Evolutionary conservation across 768 basidiomycete species (phyloP), one percentile per base, ranked within the genome.

Genomic region (Russula foetens): DNA sequence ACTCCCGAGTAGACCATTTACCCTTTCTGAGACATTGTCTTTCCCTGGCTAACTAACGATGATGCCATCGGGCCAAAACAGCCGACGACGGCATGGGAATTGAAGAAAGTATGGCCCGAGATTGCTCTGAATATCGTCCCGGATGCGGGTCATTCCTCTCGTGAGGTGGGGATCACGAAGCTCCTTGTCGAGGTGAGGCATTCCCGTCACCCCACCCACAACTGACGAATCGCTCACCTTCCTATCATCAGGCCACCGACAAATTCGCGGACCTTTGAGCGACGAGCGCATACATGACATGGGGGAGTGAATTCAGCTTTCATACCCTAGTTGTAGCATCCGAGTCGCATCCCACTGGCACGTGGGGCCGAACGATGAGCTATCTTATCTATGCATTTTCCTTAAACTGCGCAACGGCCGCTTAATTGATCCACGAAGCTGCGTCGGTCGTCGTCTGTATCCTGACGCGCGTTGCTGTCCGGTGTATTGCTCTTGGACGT

Each of bases 61-160:
- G 1, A 46, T 45, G 3, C n/a, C 19, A 56, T 29, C 35, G 9
- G 14, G 14, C 4, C 9, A 4, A 3, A 33, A 15, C 58, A 89
- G 86, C 81, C 87, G 12, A 90, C 84, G 15, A 91, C 90, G 7
- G 92, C 92, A 8, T 88, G 83, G 69, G 83, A 79, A 1, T 77
- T 95, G 54, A 92, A 92, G 77, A 88, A 86, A 73, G 85, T 75
- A 9, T 92, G 88, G 82, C 91, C 91, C 1, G 88, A 92, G 68
- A 73, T 83, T n/a, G 81, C 83, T 11, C 71, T 95, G 6, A 77
- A 83, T 61, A 81, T 93, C 52, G 86, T 93, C 14, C 84, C 88
- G 17, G 88, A 91, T 71, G 92, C 93, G 3, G 93, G 93, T 0
- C 94, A 97, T 71, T 91, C 88, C 31, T 79, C 89, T 14, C 81